Percentiles rank a stretch among this genome's conserved stretches.
These are phyloP conservation scores for Akanthomyces lecanii DNA, from an alignment of 2,329 filamentous ascomycete genomes.

Conservation along the genomic window DNA sequence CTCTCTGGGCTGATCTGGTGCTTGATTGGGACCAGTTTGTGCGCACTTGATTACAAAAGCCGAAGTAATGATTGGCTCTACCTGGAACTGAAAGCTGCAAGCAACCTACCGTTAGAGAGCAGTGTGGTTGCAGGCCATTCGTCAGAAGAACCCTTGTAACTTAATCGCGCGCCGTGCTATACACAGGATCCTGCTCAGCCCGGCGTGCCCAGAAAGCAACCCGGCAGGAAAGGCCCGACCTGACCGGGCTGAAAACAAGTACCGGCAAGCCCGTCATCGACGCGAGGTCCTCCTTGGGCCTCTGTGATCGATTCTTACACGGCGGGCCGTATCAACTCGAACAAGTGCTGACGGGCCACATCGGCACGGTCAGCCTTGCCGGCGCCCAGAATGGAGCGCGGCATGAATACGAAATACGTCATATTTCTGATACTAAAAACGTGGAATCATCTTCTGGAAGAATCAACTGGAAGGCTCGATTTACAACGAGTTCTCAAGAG, in stretches of 20 bases:
- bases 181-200: background rate
- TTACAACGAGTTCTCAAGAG: background rate
- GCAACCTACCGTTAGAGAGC: background rate
- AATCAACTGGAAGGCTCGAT: background rate
- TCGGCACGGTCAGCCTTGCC: constrained; percentile 1
- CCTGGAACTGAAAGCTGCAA: background rate
- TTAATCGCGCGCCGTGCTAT: background rate
- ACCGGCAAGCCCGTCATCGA: background rate
- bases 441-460: background rate
- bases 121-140: background rate
- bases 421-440: background rate
- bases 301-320: background rate
- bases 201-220: background rate
- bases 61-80: too few relatives aligned
- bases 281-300: background rate
- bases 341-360: constrained; percentile 6
- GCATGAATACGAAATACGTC: constrained; percentile 1
- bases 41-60: too few relatives aligned
- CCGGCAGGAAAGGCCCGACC: background rate
- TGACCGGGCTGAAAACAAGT: background rate
- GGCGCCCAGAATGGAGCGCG: background rate
- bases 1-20: too few relatives aligned
- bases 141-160: background rate
- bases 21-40: background rate
- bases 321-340: background rate